A percentile compares a stretch with the other conserved stretches of the same genome.
Conservation (phyloP, 1,284 basidiomycete species). For the Fomitopsis betulina region DNA sequence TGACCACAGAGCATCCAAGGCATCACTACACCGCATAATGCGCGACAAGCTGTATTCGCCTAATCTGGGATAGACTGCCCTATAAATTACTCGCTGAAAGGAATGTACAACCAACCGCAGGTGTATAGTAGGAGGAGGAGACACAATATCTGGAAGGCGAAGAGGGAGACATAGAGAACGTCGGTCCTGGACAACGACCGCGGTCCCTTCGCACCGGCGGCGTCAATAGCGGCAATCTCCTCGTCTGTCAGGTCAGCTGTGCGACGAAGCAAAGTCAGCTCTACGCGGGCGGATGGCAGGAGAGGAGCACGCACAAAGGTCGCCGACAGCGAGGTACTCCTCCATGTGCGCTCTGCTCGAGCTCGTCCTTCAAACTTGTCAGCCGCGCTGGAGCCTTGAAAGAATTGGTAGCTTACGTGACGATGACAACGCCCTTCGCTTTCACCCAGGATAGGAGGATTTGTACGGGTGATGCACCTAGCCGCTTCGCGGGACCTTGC, state of each 20-base stretch:
- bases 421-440: slow-evolving; percentile 58
- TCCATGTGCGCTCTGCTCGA: slow-evolving; percentile 58
- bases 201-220: slow-evolving; percentile 41
- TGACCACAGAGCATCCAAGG: no score
- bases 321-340: slow-evolving; percentile 62
- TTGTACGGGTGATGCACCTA: slow-evolving; percentile 58
- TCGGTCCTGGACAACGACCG: slow-evolving; percentile 3
- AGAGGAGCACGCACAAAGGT: slow-evolving; percentile 41
- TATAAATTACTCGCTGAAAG: neutral
- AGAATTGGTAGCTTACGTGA: slow-evolving; percentile 46
- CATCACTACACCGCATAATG: no score
- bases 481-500: slow-evolving; percentile 47
- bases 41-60: no score
- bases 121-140: neutral
- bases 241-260: slow-evolving; percentile 36
- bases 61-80: neutral
- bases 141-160: neutral
- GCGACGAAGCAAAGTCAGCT: neutral
- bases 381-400: neutral
- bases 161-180: neutral
- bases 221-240: slow-evolving; percentile 56
- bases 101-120: neutral
- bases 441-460: slow-evolving; percentile 66
- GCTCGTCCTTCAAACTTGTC: slow-evolving; percentile 46
- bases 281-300: neutral